phyloP scores from a whole-genome alignment of 2,329 filamentous ascomycete species.

The Penicillium italicum region DNA sequence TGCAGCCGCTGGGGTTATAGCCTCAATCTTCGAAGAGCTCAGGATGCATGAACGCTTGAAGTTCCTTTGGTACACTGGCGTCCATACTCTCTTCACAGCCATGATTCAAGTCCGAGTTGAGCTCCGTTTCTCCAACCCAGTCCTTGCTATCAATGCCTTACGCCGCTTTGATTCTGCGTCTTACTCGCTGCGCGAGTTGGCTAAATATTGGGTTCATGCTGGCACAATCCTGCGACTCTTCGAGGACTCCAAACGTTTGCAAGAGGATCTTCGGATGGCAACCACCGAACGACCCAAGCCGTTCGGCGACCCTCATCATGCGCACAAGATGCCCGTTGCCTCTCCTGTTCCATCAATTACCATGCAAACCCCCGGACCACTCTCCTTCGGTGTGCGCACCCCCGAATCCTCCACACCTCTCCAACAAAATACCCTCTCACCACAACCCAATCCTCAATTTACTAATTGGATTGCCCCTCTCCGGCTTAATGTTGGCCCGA shows the following conservation, averaged over 20 bases:
- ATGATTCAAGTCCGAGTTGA: conserved; percentile 49
- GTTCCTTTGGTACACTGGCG: conserved; percentile 44
- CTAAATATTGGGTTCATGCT: conserved; percentile 44
- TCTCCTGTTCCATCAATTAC: conserved; percentile 18
- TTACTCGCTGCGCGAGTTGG: conserved; percentile 41
- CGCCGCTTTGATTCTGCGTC: conserved; percentile 44
- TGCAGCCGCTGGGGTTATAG: conserved; percentile 44
- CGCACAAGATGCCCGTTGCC: conserved; percentile 19
- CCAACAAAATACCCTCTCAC: conserved; percentile 23
- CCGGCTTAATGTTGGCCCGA: conserved; percentile 25
- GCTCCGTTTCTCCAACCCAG: conserved; percentile 45
- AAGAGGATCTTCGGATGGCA: conserved; percentile 40
- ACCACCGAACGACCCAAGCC: conserved; percentile 33
- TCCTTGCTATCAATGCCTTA: conserved; percentile 45
- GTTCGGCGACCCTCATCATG: conserved; percentile 15
- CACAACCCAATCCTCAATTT: conserved; percentile 27
- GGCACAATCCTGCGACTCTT: conserved; percentile 44
- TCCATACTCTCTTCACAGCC: conserved; percentile 45
- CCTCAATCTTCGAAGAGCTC: conserved; percentile 46
- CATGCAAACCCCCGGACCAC: conserved; percentile 20
- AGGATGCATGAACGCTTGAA: conserved; percentile 42
- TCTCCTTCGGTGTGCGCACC: conserved; percentile 30
- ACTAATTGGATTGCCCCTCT: conserved; percentile 33
- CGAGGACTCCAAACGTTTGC: conserved; percentile 43
- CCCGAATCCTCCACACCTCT: conserved; percentile 29